These are phyloP conservation scores for Auricularia heimuer DNA, from an alignment of 768 basidiomycete species.

Conservation along the genomic window DNA sequence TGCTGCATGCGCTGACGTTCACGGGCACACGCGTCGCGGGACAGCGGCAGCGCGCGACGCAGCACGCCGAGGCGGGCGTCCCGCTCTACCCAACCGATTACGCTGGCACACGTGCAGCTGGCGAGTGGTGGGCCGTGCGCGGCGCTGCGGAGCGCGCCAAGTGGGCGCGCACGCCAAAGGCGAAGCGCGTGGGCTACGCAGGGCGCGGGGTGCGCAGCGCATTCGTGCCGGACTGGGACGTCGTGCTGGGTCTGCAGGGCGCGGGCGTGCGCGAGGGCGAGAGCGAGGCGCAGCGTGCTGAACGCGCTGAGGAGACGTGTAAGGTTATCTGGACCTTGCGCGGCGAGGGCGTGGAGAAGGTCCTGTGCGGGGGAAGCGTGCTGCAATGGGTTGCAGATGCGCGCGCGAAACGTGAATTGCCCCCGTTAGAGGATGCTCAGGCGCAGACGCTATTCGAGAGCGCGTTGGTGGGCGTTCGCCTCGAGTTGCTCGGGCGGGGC, in stretches of 20 bases:
- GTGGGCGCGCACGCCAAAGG: constrained; percentile 80
- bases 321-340: constrained; percentile 52
- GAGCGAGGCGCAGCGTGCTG: constrained; percentile 15
- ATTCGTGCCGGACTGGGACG: constrained; percentile 69
- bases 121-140: constrained; percentile 35
- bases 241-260: constrained; percentile 45
- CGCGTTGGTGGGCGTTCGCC: constrained; percentile 58
- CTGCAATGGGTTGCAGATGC: constrained; percentile 46
- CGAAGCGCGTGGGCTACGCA: constrained; percentile 68
- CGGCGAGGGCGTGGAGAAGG: constrained; percentile 35
- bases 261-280: constrained; percentile 5
- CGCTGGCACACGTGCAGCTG: constrained; percentile 47
- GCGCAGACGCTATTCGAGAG: constrained; percentile 41
- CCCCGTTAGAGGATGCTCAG: constrained; percentile 21
- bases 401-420: constrained; percentile 44
- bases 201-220: constrained; percentile 58
- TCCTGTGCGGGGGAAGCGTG: constrained; percentile 40
- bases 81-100: constrained; percentile 78
- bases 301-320: constrained; percentile 8
- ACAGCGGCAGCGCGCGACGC: constrained; percentile 70
- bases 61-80: constrained; percentile 71
- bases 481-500: constrained; percentile 58
- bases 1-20: constrained; percentile 70
- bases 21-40: constrained; percentile 82
- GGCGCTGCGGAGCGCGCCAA: constrained; percentile 42